Percentiles rank a stretch among this genome's conserved stretches.
phyloP scores from a whole-genome alignment of 306 rosid genomes.

The Astragalus membranaceus region DNA sequence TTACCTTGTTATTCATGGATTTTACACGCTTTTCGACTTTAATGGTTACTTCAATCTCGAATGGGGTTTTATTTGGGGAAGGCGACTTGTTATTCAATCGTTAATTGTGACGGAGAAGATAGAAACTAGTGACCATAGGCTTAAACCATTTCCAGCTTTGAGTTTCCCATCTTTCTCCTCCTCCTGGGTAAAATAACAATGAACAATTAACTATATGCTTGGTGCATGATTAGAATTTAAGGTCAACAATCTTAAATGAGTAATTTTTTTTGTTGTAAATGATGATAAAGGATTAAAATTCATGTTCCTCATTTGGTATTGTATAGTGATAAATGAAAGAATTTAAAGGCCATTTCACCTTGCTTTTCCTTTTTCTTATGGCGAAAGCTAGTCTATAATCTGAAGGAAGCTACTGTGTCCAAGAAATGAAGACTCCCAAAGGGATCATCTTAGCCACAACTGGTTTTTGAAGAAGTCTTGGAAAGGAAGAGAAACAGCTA shows the following conservation, averaged over 20 bases:
- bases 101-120: not conserved
- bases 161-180: not conserved
- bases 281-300: no score
- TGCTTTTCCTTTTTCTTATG: not conserved
- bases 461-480: not conserved
- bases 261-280: no score
- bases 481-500: not conserved
- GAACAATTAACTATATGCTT: not conserved
- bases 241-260: not conserved
- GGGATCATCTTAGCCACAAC: not conserved
- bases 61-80: not conserved
- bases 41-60: not conserved
- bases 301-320: not conserved
- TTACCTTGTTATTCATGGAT: not conserved
- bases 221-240: not conserved
- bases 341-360: not conserved
- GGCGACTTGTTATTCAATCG: not conserved
- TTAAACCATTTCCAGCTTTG: not conserved
- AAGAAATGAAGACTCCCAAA: not conserved
- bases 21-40: not conserved
- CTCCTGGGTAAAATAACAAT: not conserved
- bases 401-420: not conserved
- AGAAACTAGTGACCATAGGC: not conserved
- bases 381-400: not conserved
- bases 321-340: not conserved